phyloP scores from a whole-genome alignment of 2,329 filamentous ascomycete genomes.

The Ramularia collo-cygni region DNA sequence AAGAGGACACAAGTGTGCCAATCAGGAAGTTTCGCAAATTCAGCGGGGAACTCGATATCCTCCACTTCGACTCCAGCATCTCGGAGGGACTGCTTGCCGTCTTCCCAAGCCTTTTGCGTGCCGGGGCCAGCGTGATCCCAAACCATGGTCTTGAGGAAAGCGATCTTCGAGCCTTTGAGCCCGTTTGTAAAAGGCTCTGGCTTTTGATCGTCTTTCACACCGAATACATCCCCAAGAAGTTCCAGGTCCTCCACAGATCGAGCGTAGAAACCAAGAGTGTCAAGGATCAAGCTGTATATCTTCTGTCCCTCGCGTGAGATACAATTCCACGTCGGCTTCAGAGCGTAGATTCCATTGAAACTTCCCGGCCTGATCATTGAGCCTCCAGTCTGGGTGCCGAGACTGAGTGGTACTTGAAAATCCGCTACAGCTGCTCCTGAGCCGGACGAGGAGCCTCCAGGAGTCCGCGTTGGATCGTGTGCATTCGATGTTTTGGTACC shows the following conservation, averaged over 20 bases:
- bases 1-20: conserved; percentile 49
- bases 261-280: conserved; percentile 57
- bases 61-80: conserved; percentile 49
- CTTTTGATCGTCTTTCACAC: conserved; percentile 45
- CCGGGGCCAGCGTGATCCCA: conserved; percentile 41
- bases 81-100: conserved; percentile 29
- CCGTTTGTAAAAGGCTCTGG: conserved; percentile 20
- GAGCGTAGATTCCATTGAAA: conserved; percentile 57
- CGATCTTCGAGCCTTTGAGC: conserved; percentile 48
- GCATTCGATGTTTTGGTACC: conserved; percentile 53
- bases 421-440: conserved; percentile 61
- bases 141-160: conserved; percentile 47
- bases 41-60: conserved; percentile 47
- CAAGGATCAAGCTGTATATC: conserved; percentile 52
- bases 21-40: conserved; percentile 44
- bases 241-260: conserved; percentile 53
- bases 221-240: conserved; percentile 49
- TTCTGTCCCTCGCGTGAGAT: conserved; percentile 57
- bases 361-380: conserved; percentile 58
- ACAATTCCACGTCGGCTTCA: conserved; percentile 61
- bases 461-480: conserved; percentile 46
- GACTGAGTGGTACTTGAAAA: conserved; percentile 52
- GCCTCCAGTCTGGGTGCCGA: conserved; percentile 62
- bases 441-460: conserved; percentile 61
- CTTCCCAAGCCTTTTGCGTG: conserved; percentile 31